Evolutionary conservation across 2,329 filamentous ascomycete species (phyloP), one percentile per base, ranked within the genome.

Genomic region (Venturia oleaginea): DNA sequence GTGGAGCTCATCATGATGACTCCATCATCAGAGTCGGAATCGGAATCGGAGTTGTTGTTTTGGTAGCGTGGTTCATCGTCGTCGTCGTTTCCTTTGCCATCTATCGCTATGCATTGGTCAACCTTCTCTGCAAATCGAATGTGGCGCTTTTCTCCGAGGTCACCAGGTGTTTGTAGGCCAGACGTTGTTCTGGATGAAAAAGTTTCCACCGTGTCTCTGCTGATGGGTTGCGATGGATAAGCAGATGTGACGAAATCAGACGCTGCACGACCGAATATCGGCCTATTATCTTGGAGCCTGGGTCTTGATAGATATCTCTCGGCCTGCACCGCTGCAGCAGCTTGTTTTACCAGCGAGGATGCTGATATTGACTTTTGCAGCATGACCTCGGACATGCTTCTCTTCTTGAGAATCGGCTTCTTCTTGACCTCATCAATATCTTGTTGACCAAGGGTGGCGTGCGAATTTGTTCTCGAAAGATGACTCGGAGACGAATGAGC

Each of bases 51-150:
- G 15, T 79, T 75, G 32, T 77, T 72, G 37, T 76, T 71, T 42
- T 68, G 67, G 37, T 69, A 38, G 60, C 72, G 70, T 17, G 72
- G 72, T 24, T 73, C 72, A 38, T 76, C 73, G 27, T 78, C 76
- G 34, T 89, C 86, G 59, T 92, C 88, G 30, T 88, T 87, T 68
- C 90, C 86, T 77, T 95, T 95, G 69, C 86, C 83, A 40, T 97
- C 92, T 38, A 99, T 85, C 8, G 94, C 94, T 68, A 97, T 97
- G 74, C 92, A 97, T 74, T 97, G 93, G 73, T 92, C 88, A 2
- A 99, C 94, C 76, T 93, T 90, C 72, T 97, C 90, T 72, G 97
- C 94, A 75, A 99, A 99, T 72, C 96, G 91, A 68, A 99, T 97
- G 73, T 96, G 93, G 66, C 87, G 92, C 71, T 86, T 84, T 70